Evolutionary conservation across 257 asterid genomes (phyloP).

Genomic region (Rehmannia glutinosa): DNA sequence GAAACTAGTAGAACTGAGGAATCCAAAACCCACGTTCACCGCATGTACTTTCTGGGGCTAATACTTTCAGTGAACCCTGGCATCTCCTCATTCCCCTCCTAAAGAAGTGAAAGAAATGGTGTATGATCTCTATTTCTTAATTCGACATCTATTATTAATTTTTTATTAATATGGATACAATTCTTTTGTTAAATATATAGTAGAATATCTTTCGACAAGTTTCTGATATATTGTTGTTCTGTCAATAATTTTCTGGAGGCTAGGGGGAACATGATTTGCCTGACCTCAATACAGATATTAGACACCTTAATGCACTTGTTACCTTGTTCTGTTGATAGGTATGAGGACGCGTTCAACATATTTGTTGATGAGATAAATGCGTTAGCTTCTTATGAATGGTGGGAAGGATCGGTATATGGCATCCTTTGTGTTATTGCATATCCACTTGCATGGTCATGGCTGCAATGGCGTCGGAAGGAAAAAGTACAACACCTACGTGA

Average conservation of each 20-base stretch:
- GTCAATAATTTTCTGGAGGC: too few species aligned
- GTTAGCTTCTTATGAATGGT: conserved; percentile 84
- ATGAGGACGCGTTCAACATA: conserved; percentile 87
- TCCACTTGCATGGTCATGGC: conserved; percentile 91
- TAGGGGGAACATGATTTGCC: conserved; percentile 2
- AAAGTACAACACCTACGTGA: conserved; percentile 80
- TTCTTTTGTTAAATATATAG: not conserved
- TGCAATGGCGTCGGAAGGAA: conserved; percentile 76
- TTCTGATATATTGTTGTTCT: too few species aligned
- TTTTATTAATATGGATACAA: not conserved
- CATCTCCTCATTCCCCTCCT: conserved; percentile 85
- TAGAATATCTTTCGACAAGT: not conserved
- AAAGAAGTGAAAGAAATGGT: conserved; percentile 79
- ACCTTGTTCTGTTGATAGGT: conserved; percentile 42
- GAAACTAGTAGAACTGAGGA: conserved; percentile 86
- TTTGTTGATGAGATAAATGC: conserved; percentile 80
- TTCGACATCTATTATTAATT: conserved; percentile 1
- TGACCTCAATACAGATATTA: not conserved
- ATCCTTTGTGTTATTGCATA: conserved; percentile 59
- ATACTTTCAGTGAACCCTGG: conserved; percentile 88
- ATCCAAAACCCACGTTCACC: conserved; percentile 78
- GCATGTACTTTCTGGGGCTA: conserved; percentile 83
- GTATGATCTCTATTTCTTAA: conserved; percentile 42
- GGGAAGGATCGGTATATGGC: conserved; percentile 87
- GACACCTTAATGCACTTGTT: conserved; percentile 1